These are phyloP conservation scores for Spirogloea muscicola DNA, from an alignment of 139 green algal genomes.

Conservation along the genomic window DNA sequence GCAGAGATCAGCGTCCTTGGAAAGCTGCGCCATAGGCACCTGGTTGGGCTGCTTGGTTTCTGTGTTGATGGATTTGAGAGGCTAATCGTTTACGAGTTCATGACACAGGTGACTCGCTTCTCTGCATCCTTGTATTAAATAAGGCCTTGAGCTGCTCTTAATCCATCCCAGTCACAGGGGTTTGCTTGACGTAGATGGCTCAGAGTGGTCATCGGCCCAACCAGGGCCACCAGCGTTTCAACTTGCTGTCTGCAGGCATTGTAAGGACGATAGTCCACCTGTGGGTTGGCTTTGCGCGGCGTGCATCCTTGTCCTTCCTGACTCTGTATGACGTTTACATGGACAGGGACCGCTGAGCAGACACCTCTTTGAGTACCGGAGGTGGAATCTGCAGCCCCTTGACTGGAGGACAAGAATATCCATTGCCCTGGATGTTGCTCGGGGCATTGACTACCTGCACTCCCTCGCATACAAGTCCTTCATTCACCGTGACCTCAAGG, in stretches of 20 bases:
- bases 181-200: too few species aligned
- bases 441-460: constrained; percentile 45
- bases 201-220: too few species aligned
- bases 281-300: neutral
- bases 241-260: too few species aligned
- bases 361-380: constrained; percentile 25
- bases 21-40: constrained; percentile 45
- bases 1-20: constrained; percentile 53
- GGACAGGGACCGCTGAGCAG: constrained; percentile 16
- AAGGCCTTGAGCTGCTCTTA: neutral
- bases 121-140: neutral
- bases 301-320: neutral
- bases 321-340: neutral
- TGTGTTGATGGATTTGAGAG: constrained; percentile 50
- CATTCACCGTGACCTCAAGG: constrained; percentile 47
- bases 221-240: too few species aligned
- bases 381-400: constrained; percentile 28
- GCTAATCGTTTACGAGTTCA: constrained; percentile 46
- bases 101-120: constrained; percentile 22
- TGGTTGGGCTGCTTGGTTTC: constrained; percentile 54
- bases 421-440: constrained; percentile 50
- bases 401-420: constrained; percentile 51
- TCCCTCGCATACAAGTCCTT: constrained; percentile 26
- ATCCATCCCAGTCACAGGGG: too few species aligned
- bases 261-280: neutral